Percentiles rank a stretch among this genome's conserved stretches.
Conservation (phyloP, 75 land plant genomes). For the Cunninghamia lanceolata region DNA sequence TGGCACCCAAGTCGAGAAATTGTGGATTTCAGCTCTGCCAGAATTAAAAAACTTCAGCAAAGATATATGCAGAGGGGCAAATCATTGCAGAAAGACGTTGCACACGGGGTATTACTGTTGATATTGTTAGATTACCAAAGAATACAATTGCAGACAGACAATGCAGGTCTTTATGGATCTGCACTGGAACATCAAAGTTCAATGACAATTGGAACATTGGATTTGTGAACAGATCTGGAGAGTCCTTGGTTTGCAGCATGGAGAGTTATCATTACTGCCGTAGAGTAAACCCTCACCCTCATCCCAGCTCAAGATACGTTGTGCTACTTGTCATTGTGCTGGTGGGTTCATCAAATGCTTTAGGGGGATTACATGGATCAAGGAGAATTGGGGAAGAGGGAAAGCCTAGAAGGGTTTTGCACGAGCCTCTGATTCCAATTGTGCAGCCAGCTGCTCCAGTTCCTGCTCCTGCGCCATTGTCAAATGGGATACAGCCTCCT, state of each 20-base stretch:
- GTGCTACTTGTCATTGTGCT: neutral
- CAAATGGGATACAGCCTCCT: neutral
- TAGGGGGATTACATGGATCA: neutral
- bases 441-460: neutral
- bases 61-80: neutral
- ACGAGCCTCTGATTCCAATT: slow-evolving; percentile 1
- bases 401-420: slow-evolving; percentile 10
- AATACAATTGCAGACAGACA: neutral
- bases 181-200: neutral
- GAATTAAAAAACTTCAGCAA: neutral
- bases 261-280: neutral
- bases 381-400: neutral
- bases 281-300: neutral
- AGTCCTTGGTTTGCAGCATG: neutral
- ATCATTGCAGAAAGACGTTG: neutral
- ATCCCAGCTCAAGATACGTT: neutral
- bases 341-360: slow-evolving; percentile 3
- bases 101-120: neutral
- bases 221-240: slow-evolving; percentile 2
- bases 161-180: slow-evolving; percentile 11
- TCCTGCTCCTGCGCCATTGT: neutral
- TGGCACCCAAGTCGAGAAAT: slow-evolving; percentile 8
- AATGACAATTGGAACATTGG: neutral
- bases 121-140: neutral
- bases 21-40: slow-evolving; percentile 4